Evolutionary conservation across 495 filamentous ascomycete species (phyloP).

Genomic region (Penicillium macrosclerotiorum): DNA sequence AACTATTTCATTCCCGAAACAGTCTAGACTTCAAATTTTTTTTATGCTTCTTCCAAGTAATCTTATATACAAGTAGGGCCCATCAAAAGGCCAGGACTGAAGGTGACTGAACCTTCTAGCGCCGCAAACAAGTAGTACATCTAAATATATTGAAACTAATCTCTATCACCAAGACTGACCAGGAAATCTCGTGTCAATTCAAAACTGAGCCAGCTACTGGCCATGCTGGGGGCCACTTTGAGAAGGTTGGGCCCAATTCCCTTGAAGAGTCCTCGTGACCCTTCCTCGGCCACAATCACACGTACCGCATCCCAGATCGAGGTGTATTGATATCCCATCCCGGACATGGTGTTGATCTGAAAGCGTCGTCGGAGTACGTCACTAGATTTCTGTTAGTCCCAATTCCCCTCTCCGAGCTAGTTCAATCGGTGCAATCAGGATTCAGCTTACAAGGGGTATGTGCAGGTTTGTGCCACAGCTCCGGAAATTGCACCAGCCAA

Average conservation of each 20-base stretch:
- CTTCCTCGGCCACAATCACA: constrained; percentile 79
- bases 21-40: too few relatives aligned
- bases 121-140: not conserved
- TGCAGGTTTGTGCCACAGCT: constrained; percentile 95
- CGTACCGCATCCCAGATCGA: constrained; percentile 79
- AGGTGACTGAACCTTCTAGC: not conserved
- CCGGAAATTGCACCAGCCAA: constrained; percentile 87
- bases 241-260: constrained; percentile 90
- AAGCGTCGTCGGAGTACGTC: constrained; percentile 95
- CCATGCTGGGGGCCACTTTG: constrained; percentile 98
- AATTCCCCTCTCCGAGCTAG: not conserved
- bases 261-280: constrained; percentile 78
- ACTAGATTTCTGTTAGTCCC: constrained; percentile 37
- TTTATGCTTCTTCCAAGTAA: too few relatives aligned
- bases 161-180: constrained; percentile 51
- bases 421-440: not conserved
- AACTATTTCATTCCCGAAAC: too few relatives aligned
- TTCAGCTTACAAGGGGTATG: constrained; percentile 96
- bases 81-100: too few relatives aligned
- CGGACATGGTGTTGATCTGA: constrained; percentile 98
- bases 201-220: constrained; percentile 95
- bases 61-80: too few relatives aligned
- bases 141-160: constrained; percentile 23
- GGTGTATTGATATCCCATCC: constrained; percentile 96
- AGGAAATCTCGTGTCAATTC: constrained; percentile 89